These are phyloP conservation scores for Perkinsus olseni DNA, from an alignment of 169 alveolate species.

Conservation along the genomic window DNA sequence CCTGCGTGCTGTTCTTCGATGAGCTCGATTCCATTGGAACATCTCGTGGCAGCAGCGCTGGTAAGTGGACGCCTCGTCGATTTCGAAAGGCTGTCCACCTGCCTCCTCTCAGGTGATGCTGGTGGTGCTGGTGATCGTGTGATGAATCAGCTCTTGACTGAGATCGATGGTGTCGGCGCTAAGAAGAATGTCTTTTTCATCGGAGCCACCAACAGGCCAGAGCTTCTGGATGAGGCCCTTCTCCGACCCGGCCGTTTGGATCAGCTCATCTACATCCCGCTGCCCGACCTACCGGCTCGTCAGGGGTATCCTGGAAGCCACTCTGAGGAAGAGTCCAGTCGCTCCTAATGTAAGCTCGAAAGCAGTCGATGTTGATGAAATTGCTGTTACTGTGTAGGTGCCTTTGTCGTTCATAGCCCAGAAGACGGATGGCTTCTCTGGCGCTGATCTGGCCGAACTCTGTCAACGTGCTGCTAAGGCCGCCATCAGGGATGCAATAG, in stretches of 20 bases:
- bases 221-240: conserved; percentile 96
- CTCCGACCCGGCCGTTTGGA: conserved; percentile 99
- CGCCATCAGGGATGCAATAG: conserved; percentile 94
- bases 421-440: conserved; percentile 98
- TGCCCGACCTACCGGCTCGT: conserved; percentile 97
- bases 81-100: background rate
- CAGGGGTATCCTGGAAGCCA: conserved; percentile 86
- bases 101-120: conserved; percentile 78
- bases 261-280: conserved; percentile 97
- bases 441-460: conserved; percentile 99
- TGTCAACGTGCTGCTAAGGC: conserved; percentile 98
- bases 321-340: conserved; percentile 92
- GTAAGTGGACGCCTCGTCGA: background rate
- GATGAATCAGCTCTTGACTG: conserved; percentile 97
- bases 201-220: conserved; percentile 99
- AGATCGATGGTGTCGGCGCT: conserved; percentile 98
- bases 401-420: conserved; percentile 94
- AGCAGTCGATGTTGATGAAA: background rate
- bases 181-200: conserved; percentile 98
- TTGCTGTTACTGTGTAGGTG: conserved; percentile 17
- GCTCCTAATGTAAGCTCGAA: conserved; percentile 77
- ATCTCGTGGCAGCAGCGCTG: conserved; percentile 28
- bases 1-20: conserved; percentile 99
- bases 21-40: conserved; percentile 98
- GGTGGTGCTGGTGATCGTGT: conserved; percentile 99